Conservation (phyloP, 441 rosid genomes). For the Lepidium campestre region DNA sequence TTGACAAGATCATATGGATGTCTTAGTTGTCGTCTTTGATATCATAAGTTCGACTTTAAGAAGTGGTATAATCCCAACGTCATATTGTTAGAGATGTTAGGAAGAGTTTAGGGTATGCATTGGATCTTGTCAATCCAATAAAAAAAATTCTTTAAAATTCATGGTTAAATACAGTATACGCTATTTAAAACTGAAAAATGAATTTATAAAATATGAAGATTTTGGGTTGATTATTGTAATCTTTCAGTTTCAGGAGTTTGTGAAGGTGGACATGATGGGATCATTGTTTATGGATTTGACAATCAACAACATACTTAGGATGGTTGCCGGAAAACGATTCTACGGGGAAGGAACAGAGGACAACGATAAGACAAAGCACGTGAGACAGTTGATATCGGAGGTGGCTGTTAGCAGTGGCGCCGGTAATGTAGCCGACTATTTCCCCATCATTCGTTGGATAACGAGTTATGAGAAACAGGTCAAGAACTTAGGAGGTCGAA, state of each 20-base stretch:
- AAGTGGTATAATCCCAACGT: too few species aligned
- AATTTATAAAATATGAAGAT: not conserved
- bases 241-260: conserved; percentile 18
- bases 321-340: conserved; percentile 26
- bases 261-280: conserved; percentile 7
- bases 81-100: too few species aligned
- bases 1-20: too few species aligned
- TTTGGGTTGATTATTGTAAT: not conserved
- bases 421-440: conserved; percentile 30
- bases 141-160: too few species aligned
- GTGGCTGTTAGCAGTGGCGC: conserved; percentile 14
- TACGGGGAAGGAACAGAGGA: conserved; percentile 19
- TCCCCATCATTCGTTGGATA: conserved; percentile 37
- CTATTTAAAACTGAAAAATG: too few species aligned
- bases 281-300: conserved; percentile 11
- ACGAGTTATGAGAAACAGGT: conserved; percentile 25
- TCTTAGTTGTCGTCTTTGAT: too few species aligned
- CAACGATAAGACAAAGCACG: conserved; percentile 8
- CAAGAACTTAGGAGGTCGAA: conserved; percentile 12
- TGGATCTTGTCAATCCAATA: too few species aligned
- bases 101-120: too few species aligned
- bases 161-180: too few species aligned
- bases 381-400: conserved; percentile 11
- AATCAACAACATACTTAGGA: conserved; percentile 23
- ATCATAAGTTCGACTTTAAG: too few species aligned